A percentile compares a stretch with the other conserved stretches of the same genome.
phyloP scores from a whole-genome alignment of 257 asterid genomes.

The Solanum sejunctum region DNA sequence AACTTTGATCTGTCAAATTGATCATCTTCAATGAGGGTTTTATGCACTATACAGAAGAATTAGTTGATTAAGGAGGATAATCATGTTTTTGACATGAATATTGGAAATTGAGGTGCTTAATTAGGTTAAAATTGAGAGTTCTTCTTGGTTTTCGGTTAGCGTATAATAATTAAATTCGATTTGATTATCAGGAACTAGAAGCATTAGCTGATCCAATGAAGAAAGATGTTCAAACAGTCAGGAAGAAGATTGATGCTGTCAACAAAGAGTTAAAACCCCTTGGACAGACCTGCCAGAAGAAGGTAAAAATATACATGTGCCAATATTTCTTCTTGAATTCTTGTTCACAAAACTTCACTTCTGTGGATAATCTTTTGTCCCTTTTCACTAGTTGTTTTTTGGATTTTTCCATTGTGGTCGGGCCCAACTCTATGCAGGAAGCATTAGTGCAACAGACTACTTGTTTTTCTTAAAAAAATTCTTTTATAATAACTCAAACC shows the following conservation, averaged over 20 bases:
- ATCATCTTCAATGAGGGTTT: not conserved
- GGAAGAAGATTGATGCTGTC: slow-evolving; percentile 72
- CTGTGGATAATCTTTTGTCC: not conserved
- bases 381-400: not conserved
- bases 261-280: slow-evolving; percentile 91
- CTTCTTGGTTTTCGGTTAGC: not conserved
- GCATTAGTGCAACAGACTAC: no score
- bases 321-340: not conserved
- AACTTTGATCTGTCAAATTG: not conserved
- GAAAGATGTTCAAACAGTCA: slow-evolving; percentile 68
- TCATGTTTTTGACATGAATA: not conserved
- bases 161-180: not conserved
- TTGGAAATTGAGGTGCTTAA: not conserved
- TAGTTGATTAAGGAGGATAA: not conserved
- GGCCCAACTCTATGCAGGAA: no score
- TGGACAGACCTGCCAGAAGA: slow-evolving; percentile 87
- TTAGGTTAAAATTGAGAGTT: not conserved
- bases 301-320: slow-evolving; percentile 30
- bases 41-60: no score
- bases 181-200: slow-evolving; percentile 63
- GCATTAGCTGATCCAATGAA: slow-evolving; percentile 79
- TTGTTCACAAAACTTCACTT: not conserved
- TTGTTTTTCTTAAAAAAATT: not conserved
- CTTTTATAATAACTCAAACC: not conserved
- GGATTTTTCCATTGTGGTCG: no score